A percentile compares a stretch with the other conserved stretches of the same genome.
phyloP scores from a whole-genome alignment of 495 filamentous ascomycete genomes.

The Hamigera avellanea region DNA sequence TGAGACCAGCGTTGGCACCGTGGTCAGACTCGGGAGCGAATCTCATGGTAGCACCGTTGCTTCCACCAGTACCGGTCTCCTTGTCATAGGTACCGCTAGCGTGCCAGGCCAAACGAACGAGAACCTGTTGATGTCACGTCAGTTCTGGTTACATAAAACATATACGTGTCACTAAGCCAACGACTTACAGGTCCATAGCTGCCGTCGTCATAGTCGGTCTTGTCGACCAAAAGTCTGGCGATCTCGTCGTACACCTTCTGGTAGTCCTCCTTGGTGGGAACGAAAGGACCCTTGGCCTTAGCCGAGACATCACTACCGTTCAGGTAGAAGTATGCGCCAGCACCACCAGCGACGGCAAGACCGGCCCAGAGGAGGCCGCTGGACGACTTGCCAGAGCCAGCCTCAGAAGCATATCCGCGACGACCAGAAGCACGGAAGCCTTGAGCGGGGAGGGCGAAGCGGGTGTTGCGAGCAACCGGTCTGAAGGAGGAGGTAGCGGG shows the following conservation, averaged over 20 bases:
- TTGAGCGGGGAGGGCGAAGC: constrained; percentile 47
- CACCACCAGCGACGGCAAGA: constrained; percentile 50
- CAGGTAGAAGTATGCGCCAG: constrained; percentile 59
- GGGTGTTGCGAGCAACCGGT: constrained; percentile 40
- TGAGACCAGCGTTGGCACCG: constrained; percentile 88
- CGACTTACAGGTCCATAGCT: constrained; percentile 76
- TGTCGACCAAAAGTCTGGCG: constrained; percentile 65
- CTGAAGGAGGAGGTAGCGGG: constrained; percentile 33
- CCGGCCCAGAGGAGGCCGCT: constrained; percentile 40
- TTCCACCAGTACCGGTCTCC: constrained; percentile 81
- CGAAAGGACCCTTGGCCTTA: constrained; percentile 36
- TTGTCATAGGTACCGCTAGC: constrained; percentile 82
- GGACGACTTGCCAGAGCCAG: constrained; percentile 40
- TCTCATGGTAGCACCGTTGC: constrained; percentile 96
- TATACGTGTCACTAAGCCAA: background rate
- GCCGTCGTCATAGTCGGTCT: constrained; percentile 94
- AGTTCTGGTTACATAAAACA: too few species aligned
- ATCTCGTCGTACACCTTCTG: constrained; percentile 92
- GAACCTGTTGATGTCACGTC: constrained; percentile 27
- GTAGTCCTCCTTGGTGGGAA: constrained; percentile 76
- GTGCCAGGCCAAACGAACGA: constrained; percentile 81
- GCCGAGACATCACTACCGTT: constrained; percentile 35
- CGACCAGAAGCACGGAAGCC: constrained; percentile 53
- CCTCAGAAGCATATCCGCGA: constrained; percentile 66
- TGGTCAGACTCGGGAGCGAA: constrained; percentile 87